Evolutionary conservation across 805 yeast genomes (phyloP), one percentile per base, ranked within the genome.

Genomic region (Candida nitratophila): DNA sequence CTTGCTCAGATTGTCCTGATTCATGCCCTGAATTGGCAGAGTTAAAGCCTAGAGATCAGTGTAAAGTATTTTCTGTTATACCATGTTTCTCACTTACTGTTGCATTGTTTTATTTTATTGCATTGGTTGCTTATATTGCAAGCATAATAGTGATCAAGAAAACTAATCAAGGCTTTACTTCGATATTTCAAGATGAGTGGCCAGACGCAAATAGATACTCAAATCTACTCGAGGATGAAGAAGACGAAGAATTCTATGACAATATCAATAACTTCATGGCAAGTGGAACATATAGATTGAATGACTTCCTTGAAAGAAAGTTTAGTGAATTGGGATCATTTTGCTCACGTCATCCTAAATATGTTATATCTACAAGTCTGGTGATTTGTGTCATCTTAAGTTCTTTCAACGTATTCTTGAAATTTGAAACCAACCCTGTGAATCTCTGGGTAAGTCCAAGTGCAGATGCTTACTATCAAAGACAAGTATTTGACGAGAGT

Each of bases 361-460:
- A 66, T 1, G 76, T 81, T 0, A 65, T 82, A n/a, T 51, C 68
- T 0, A n/a, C 65, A 2, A 57, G 80, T 1, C 47, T 70, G 2
- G 21, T 71, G 1, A 42, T 79, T 0, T 64, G 79, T 2, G 48
- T 70, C 1, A 43, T 76, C 0, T 52, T 83, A 15, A 71, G 85
- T 2, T 57, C 73, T 0, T 87, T 86, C 8, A 63, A 79, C 39
- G 52, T 61, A 6, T 61, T 66, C 42, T 69, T 81, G 10, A 62
- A 77, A 38, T 68, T 90, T 24, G 97, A 90, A 57, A 79, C 79
- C 2, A 71, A 86, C 51, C 98, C 99, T 0, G 76, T 85, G 3
- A 79, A 82, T 48, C 66, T 91, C 27, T 91, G 99, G 99, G 98
- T 93, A 0, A 83, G 93, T 51, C 81, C 90, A 3, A 56, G 67